These are phyloP conservation scores for Penicillium hordei DNA, from an alignment of 2,329 filamentous ascomycete genomes.

Conservation along the genomic window DNA sequence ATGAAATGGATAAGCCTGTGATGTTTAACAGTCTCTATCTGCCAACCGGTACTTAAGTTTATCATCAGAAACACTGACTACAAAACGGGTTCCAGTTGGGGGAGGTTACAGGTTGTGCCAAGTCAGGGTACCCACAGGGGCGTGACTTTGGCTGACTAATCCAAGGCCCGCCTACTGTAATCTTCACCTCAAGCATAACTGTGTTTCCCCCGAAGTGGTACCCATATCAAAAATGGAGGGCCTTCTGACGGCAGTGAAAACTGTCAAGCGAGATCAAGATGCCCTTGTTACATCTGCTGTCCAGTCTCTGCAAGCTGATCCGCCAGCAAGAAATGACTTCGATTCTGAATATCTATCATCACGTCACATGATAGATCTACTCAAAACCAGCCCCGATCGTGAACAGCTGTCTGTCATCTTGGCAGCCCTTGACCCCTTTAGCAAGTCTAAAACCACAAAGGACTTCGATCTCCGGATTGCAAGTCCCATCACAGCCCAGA, in stretches of 20 bases:
- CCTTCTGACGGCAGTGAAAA: slow-evolving; percentile 42
- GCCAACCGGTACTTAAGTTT: too few relatives aligned
- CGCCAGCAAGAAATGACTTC: slow-evolving; percentile 11
- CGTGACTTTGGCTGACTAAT: slow-evolving; percentile 26
- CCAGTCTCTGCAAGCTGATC: slow-evolving; percentile 11
- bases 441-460: slow-evolving; percentile 20
- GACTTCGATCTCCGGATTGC: slow-evolving; percentile 61
- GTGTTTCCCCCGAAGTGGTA: slow-evolving; percentile 13
- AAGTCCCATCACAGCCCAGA: slow-evolving; percentile 67
- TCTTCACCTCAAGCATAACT: slow-evolving; percentile 21
- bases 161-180: slow-evolving; percentile 27
- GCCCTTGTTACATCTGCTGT: slow-evolving; percentile 19
- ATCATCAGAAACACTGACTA: too few relatives aligned
- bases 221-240: slow-evolving; percentile 35
- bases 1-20: too few relatives aligned
- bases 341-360: slow-evolving; percentile 28
- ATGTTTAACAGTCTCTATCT: too few relatives aligned
- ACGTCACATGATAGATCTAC: slow-evolving; percentile 36
- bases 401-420: slow-evolving; percentile 35
- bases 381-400: slow-evolving; percentile 43
- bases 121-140: too few relatives aligned
- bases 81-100: too few relatives aligned
- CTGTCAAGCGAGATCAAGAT: slow-evolving; percentile 28
- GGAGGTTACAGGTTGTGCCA: too few relatives aligned
- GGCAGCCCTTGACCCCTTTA: slow-evolving; percentile 37